Evolutionary conservation across 106 monocot genomes (phyloP).

Genomic region (Alisma plantagoaquatica): DNA sequence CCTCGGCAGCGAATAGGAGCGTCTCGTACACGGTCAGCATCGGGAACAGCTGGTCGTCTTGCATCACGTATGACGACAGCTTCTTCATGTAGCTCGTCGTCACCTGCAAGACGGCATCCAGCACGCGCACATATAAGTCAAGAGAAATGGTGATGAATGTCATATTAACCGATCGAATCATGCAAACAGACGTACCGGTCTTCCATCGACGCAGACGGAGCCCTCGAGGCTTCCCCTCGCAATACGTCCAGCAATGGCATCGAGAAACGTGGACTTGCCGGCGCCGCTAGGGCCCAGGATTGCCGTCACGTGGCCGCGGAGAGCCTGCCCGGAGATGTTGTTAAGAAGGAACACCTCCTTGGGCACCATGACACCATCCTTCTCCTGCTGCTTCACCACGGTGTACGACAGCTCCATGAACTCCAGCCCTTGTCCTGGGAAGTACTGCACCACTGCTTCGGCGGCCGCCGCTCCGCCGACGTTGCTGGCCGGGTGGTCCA

Average conservation of each 20-base stretch:
- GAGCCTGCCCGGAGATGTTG: constrained; percentile 37
- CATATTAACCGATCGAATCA: too few species aligned
- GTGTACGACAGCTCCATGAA: constrained; percentile 41
- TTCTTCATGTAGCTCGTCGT: constrained; percentile 1
- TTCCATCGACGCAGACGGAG: constrained; percentile 15
- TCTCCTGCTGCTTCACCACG: constrained; percentile 38
- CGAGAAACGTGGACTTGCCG: constrained; percentile 29
- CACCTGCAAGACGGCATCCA: too few species aligned
- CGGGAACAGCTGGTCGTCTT: constrained; percentile 76
- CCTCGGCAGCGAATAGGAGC: constrained; percentile 75
- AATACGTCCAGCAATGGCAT: constrained; percentile 23
- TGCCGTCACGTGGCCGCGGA: constrained; percentile 34
- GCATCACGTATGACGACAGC: constrained; percentile 49
- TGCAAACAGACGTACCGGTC: constrained; percentile 18
- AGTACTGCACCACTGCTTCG: constrained; percentile 8
- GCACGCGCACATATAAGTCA: too few species aligned
- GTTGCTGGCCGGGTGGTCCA: not conserved
- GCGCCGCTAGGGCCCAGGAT: constrained; percentile 27
- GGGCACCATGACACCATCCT: constrained; percentile 18
- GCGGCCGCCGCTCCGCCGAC: too few species aligned
- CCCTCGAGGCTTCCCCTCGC: constrained; percentile 27
- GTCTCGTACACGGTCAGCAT: constrained; percentile 88
- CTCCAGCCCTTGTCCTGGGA: constrained; percentile 33
- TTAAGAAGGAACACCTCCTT: constrained; percentile 32
- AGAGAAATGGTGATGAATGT: too few species aligned